Evolutionary conservation across 192 early-diverging fungal species (phyloP), one percentile per base, ranked within the genome.

Genomic region (Gigaspora rosea): DNA sequence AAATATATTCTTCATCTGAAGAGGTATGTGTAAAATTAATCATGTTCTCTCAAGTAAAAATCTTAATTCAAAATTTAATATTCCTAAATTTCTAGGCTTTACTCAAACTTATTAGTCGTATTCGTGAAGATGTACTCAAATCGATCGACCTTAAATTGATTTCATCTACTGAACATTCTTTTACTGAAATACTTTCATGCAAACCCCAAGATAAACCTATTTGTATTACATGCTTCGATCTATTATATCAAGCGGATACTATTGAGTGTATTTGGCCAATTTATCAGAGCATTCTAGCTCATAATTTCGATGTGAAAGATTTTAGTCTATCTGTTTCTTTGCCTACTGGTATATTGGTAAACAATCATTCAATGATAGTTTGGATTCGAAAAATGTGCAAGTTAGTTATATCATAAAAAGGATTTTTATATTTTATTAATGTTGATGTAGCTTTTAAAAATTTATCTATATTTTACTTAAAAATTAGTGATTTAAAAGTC

Each of bases 361-460:
- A 79, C 4, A 80, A 82, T 59, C 81, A 82, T 71, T 68, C 82
- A 1, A 22, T 80, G 10, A 35, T 46, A n/a, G 35, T 86, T 10
- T 80, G 20, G 22, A 49, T 74, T 32, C 61, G 49, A 27, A 10
- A 74, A 61, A 62, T 2, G 16, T 62, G 8, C 32, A 33, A 52
- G 72, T 61, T 50, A 18, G 8, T 49, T 32, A 49, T 4, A 47
- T 46, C 13, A 12, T 15, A 54, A 49, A 11, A 18, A 20, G 20
- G 6, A 22, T 8, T 9, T 48, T 71, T 71, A 27, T 32, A 48
- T 27, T 27, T 27, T 27, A 27, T 48, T 4, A 71, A 48, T 27
- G 12, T 27, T 67, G 11, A 47, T 27, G 0, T 27, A 27, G 27
- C 15, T 67, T n/a, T 67, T 16, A 48, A 67, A 48, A 46, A 27